These are phyloP conservation scores for Geotrichum candidum DNA, from an alignment of 1,139 yeast genomes.

Conservation along the genomic window DNA sequence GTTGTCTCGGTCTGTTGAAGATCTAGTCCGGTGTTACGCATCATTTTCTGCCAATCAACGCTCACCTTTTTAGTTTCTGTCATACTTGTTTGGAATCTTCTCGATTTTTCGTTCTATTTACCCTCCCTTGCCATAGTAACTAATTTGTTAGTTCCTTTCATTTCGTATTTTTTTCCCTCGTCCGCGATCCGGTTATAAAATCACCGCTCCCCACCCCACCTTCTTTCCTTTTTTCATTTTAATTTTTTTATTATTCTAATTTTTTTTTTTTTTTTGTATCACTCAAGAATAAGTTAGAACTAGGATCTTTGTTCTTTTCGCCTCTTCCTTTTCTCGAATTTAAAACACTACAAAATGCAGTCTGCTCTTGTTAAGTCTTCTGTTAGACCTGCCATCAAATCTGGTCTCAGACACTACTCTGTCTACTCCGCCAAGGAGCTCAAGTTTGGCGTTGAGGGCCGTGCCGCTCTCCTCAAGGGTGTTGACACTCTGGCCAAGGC, in stretches of 20 bases:
- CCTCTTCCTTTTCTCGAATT: not conserved
- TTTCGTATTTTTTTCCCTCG: not conserved
- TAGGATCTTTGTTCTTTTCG: constrained; percentile 5
- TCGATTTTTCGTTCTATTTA: not conserved
- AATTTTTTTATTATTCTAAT: not conserved
- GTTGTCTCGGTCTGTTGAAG: not conserved
- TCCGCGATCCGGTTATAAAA: not conserved
- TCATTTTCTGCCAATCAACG: not conserved
- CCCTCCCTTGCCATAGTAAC: not conserved
- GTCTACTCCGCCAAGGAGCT: constrained; percentile 76
- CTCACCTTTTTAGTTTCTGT: not conserved
- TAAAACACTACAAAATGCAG: constrained; percentile 17
- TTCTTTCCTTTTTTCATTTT: not conserved
- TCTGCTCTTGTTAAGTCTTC: constrained; percentile 19
- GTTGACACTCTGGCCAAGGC: constrained; percentile 97
- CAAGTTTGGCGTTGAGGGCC: constrained; percentile 97
- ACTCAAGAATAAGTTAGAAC: not conserved
- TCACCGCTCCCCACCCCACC: not conserved
- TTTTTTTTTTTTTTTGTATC: not conserved
- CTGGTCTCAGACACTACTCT: constrained; percentile 32
- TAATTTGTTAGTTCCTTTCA: not conserved
- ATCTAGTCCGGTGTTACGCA: not conserved
- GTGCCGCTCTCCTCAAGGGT: constrained; percentile 94
- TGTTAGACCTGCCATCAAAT: constrained; percentile 20
- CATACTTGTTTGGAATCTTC: not conserved